A percentile compares a stretch with the other conserved stretches of the same genome.
Evolutionary conservation across 495 filamentous ascomycete genomes (phyloP).

Genomic region (Cenococcum geophilum): DNA sequence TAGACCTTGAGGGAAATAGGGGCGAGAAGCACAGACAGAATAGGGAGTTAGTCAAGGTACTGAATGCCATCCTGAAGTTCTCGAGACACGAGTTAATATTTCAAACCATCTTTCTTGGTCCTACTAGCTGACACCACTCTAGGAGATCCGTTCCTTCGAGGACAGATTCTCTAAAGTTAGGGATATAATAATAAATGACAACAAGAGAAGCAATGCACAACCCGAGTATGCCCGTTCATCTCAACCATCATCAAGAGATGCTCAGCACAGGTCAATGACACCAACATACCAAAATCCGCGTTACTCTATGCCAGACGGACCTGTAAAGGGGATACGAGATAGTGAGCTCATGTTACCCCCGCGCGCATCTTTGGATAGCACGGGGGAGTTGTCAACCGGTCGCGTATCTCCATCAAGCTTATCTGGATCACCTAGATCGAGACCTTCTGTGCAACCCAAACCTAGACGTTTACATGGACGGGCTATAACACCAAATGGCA

Average conservation of each 20-base stretch:
- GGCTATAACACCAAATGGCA: conserved; percentile 31
- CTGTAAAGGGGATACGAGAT: conserved; percentile 10
- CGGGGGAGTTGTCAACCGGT: conserved; percentile 9
- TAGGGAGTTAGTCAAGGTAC: conserved; percentile 46
- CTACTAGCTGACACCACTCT: conserved; percentile 19
- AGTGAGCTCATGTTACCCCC: conserved; percentile 26
- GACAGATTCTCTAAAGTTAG: conserved; percentile 55
- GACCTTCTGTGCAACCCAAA: conserved; percentile 57
- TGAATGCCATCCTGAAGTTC: conserved; percentile 32
- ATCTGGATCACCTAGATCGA: conserved; percentile 31
- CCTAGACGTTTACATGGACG: conserved; percentile 56
- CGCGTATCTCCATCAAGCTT: conserved; percentile 8
- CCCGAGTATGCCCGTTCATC: conserved; percentile 20
- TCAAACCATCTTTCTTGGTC: conserved; percentile 12
- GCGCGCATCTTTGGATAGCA: conserved; percentile 9
- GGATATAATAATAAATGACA: conserved; percentile 62
- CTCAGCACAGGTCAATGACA: neutral
- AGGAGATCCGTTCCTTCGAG: conserved; percentile 36
- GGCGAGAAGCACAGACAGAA: conserved; percentile 45
- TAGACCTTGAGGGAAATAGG: conserved; percentile 43
- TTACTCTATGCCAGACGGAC: conserved; percentile 31
- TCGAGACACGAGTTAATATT: neutral
- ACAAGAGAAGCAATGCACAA: conserved; percentile 48
- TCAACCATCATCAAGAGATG: conserved; percentile 14
- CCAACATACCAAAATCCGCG: conserved; percentile 5